Conservation (phyloP, 345 rosid species). For the Murraya koenigii region DNA sequence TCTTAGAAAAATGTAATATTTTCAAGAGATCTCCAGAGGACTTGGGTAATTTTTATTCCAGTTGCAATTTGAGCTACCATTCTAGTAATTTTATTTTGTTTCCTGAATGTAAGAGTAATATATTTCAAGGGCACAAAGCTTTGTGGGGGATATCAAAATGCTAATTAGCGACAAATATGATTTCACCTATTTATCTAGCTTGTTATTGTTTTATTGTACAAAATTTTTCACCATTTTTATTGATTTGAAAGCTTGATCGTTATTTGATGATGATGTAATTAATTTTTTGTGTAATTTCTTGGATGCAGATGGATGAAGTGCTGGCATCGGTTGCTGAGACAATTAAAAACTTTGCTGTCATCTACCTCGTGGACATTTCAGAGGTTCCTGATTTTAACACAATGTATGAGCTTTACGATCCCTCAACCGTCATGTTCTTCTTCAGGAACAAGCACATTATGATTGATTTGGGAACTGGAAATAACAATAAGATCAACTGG, state of each 20-base stretch:
- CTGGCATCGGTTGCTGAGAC: slow-evolving; percentile 88
- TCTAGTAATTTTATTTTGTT: too few relatives aligned
- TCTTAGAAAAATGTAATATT: not conserved
- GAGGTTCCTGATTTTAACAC: slow-evolving; percentile 96
- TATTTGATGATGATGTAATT: not conserved
- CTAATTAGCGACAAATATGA: not conserved
- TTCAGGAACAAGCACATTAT: slow-evolving; percentile 98
- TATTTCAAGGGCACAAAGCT: not conserved
- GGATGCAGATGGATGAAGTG: slow-evolving; percentile 90
- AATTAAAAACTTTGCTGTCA: slow-evolving; percentile 91
- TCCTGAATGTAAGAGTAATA: not conserved
- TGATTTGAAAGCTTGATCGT: not conserved
- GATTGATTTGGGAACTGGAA: slow-evolving; percentile 97
- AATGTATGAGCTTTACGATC: slow-evolving; percentile 93
- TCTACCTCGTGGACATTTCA: slow-evolving; percentile 85
- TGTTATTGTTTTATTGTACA: not conserved
- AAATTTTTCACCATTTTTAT: not conserved
- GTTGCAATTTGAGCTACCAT: not conserved
- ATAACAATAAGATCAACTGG: slow-evolving; percentile 98
- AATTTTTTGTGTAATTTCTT: not conserved
- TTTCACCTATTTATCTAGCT: not conserved
- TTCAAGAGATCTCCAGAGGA: not conserved
- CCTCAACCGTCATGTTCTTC: slow-evolving; percentile 93
- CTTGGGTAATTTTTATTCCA: not conserved
- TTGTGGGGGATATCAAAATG: not conserved